These are phyloP conservation scores for Hordeum pubiflorum DNA, from an alignment of 202 grass and related monocot species.

Conservation along the genomic window DNA sequence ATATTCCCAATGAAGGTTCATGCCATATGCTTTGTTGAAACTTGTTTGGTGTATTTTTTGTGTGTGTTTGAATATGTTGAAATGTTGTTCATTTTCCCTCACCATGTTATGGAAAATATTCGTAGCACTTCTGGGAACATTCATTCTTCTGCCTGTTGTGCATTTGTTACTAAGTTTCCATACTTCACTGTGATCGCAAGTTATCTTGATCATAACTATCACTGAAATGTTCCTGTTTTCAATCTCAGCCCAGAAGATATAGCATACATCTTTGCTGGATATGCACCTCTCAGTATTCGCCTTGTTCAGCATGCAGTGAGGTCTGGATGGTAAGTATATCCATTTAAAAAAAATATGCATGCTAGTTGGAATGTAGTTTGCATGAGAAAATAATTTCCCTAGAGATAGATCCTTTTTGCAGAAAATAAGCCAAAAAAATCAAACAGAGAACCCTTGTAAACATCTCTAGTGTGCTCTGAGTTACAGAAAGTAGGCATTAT, in stretches of 20 bases:
- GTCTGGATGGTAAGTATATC: conserved; percentile 75
- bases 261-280: conserved; percentile 99
- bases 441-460: background rate
- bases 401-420: background rate
- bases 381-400: background rate
- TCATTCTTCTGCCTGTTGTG: background rate
- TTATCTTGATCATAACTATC: conserved; percentile 6
- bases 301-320: conserved; percentile 94
- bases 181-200: background rate
- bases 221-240: conserved; percentile 28
- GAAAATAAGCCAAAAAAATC: background rate
- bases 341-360: background rate
- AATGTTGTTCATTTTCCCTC: background rate
- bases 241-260: conserved; percentile 78
- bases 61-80: background rate
- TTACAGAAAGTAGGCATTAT: background rate
- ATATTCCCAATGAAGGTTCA: background rate
- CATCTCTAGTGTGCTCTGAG: background rate
- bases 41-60: background rate
- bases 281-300: conserved; percentile 97
- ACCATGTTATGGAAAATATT: background rate
- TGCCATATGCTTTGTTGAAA: background rate
- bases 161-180: background rate
- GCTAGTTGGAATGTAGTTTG: background rate
- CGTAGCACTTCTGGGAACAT: background rate